Base-by-base conservation (phyloP, 768 basidiomycete species). In the Plicaturopsis crispa region DNA sequence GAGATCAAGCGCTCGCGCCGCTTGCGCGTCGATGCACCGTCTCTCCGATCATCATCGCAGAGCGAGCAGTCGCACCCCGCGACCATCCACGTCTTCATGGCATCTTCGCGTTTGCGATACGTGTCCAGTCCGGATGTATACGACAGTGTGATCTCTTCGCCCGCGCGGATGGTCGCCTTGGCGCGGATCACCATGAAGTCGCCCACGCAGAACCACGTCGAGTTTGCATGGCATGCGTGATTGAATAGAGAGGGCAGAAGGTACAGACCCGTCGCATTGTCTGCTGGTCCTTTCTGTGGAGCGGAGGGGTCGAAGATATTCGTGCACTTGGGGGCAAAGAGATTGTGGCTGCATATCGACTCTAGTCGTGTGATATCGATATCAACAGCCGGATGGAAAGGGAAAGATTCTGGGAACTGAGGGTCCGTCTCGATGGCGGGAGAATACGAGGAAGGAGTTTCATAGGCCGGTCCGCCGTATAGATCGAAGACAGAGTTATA, bases 171-270 rank as follows among this genome's bases (percentile, higher is more conserved):
- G 19, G 21, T 4, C 3, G 31, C 21, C 3, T 33, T 24, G 3
- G 60, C 53, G 6, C 62, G 50, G n/a, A 65, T 42, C 35, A 59
- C 38, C 40, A 63, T 57, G 23, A 55, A 16, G 39, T 60, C 53
- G 4, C 55, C 55, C 36, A 51, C 48, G 37, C 38, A 50, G 35
- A 21, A 14, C 42, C 54, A 51, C n/a, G 24, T 7, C 4, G 52
- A 52, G 38, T 46, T 57, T 0, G 53, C 30, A 1, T 36, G 24
- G 43, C 63, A 65, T 1, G 56, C 43, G 39, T 65, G 63, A 43
- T 65, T 65, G 52, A 60, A 51, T 13, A 61, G 43, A 0, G 61
- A 61, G 0, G 58, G 50, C 8, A 48, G 36, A 19, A 50, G 20
- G 43, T 57, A 60, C 31, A 63, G 48, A 10, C 50, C 57, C 7